Base-by-base conservation (phyloP, 2,329 filamentous ascomycete species). In the Zopfia rhizophila region DNA sequence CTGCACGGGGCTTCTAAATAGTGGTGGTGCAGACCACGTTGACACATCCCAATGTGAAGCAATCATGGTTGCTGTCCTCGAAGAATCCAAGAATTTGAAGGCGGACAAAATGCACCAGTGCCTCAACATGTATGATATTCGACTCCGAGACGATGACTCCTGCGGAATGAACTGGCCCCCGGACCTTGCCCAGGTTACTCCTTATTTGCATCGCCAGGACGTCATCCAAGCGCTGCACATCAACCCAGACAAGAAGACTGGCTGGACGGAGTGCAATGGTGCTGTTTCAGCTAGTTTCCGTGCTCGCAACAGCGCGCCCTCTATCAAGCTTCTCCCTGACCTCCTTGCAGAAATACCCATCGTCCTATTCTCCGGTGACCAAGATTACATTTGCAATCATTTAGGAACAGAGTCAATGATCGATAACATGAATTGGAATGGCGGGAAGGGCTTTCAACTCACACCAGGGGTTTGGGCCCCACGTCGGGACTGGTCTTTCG, bases 131-230 rank as follows among this genome's bases (percentile, higher is more conserved):
- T 99, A 99, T 72, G 94, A 99, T 70, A 82, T 97, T 40, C 90
- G 93, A 33, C 81, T 97, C 33, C 86, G 80, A 54, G 94, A 99
- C 72, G 77, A 76, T 5, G 88, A 90, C 4, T 88, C 87, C 53
- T 99, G 94, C 70, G 94, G 94, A 58, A 96, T 96, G 92, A 93
- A 91, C 75, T 99, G 95, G 95, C 94, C 94, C 22, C 89, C 91
- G 55, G 94, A 99, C 73, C 79, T 99, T 63, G 72, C 74, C 33
- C 68, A 82, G 37, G 83, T 99, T 16, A 90, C 85, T 5, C 90
- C 91, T 0, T 99, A 97, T 70, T 82, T 99, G 39, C 88, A 90
- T 46, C 86, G 87, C 45, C 65, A 78, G n/a, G 91, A 96, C 35
- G 94, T 99, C 11, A 78, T 84, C 18, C 65, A 79, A 4, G 94